Conservation (phyloP, 192 early-diverging fungal genomes). For the Piromyces finnis region DNA sequence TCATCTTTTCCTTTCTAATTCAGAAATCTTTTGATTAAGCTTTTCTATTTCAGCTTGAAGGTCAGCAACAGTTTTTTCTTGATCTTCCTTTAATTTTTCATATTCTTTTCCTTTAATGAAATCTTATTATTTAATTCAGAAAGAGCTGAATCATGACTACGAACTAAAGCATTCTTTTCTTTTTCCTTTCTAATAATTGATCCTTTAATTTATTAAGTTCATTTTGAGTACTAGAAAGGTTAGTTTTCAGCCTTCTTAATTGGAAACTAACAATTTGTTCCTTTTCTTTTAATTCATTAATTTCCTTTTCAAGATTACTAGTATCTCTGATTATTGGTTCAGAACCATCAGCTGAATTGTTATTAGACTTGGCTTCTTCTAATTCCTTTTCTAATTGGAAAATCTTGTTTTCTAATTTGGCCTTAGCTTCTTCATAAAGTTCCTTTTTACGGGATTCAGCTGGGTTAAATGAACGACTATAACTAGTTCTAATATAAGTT, state of each 20-base stretch:
- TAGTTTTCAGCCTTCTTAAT: neutral
- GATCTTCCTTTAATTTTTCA: neutral
- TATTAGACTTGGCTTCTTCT: neutral
- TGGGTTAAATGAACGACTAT: neutral
- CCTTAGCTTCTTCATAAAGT: neutral
- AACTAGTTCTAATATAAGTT: neutral
- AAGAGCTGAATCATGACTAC: neutral
- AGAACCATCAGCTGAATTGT: neutral
- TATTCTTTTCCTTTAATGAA: neutral
- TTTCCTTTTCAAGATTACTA: neutral
- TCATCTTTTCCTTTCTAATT: neutral
- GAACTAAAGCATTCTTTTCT: neutral
- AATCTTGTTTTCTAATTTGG: neutral
- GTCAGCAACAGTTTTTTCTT: neutral
- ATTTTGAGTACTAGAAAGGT: neutral
- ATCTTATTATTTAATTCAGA: neutral
- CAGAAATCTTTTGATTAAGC: neutral
- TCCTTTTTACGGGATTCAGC: neutral
- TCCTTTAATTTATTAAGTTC: neutral
- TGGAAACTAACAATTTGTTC: neutral
- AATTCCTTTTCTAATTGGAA: neutral
- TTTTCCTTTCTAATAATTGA: neutral
- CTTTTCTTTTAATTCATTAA: neutral
- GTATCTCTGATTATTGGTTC: neutral
- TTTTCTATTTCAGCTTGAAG: neutral